Conservation (phyloP, 306 rosid genomes). For the Lablab purpureus region DNA sequence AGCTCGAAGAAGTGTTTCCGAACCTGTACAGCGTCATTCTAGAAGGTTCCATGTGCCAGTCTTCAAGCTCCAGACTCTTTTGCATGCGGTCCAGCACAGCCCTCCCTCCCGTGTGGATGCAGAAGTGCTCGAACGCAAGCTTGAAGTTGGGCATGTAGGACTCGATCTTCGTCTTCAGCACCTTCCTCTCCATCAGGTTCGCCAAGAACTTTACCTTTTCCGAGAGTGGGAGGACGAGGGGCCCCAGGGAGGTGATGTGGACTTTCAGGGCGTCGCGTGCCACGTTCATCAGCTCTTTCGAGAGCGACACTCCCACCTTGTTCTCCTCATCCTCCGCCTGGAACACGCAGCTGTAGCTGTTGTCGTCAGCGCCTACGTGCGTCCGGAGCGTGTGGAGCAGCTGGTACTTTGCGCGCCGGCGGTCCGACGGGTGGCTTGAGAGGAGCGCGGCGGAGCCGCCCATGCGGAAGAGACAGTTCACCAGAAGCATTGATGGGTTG, state of each 20-base stretch:
- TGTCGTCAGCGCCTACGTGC: constrained; percentile 77
- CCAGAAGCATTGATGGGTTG: constrained; percentile 50
- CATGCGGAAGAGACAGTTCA: constrained; percentile 51
- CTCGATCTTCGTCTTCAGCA: constrained; percentile 63
- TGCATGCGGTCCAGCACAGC: constrained; percentile 81
- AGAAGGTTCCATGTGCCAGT: constrained; percentile 87
- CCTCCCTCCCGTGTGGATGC: constrained; percentile 61
- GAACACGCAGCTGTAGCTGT: constrained; percentile 64
- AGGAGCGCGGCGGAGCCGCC: constrained; percentile 52
- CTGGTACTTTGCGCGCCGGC: constrained; percentile 69
- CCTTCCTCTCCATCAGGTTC: constrained; percentile 59
- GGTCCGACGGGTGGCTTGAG: constrained; percentile 44
- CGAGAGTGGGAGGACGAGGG: constrained; percentile 74
- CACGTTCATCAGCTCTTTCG: constrained; percentile 79
- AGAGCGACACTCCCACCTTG: constrained; percentile 65
- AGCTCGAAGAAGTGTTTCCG: constrained; percentile 89
- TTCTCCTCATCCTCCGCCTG: constrained; percentile 68
- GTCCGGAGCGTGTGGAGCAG: constrained; percentile 80
- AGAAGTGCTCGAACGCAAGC: constrained; percentile 74
- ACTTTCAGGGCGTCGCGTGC: constrained; percentile 84
- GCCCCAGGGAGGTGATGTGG: constrained; percentile 80
- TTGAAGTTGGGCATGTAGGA: constrained; percentile 78
- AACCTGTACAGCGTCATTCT: constrained; percentile 73
- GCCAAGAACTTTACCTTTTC: constrained; percentile 67
- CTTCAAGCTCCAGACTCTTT: constrained; percentile 75